phyloP scores from a whole-genome alignment of 1,139 yeast genomes.

The Hansenula anomala region DNA sequence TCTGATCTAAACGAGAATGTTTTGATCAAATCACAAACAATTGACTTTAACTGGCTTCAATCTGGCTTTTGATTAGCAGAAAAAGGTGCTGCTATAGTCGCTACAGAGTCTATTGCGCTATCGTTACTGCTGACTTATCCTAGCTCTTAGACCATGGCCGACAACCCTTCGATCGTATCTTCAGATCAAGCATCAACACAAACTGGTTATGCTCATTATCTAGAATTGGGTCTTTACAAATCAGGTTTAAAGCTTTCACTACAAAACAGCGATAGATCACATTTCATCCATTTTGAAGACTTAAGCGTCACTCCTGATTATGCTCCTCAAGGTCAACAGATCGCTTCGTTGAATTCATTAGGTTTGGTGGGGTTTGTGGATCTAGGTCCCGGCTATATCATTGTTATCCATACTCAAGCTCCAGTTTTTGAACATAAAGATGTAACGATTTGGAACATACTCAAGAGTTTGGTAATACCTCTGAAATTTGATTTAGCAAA shows the following conservation, averaged over 20 bases:
- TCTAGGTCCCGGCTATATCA: constrained; percentile 24
- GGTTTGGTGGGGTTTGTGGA: constrained; percentile 23
- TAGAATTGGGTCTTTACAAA: neutral
- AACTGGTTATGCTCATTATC: neutral
- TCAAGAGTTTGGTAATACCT: constrained; percentile 22
- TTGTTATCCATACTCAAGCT: constrained; percentile 18
- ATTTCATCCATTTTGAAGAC: constrained; percentile 2
- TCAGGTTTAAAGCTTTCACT: neutral
- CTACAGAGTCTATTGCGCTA: no score
- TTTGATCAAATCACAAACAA: no score
- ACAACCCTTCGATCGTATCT: neutral
- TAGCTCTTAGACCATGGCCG: neutral
- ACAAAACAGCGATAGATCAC: neutral
- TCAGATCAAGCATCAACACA: constrained; percentile 1
- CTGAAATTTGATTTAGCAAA: constrained; percentile 17
- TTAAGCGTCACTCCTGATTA: constrained; percentile 1
- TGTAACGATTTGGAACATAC: constrained; percentile 18
- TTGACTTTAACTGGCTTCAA: no score
- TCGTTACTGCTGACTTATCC: no score
- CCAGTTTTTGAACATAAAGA: constrained; percentile 11
- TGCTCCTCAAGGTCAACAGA: constrained; percentile 1
- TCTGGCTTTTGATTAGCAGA: no score
- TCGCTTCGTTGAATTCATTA: constrained; percentile 2
- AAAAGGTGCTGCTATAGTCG: no score
- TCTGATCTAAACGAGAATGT: no score